A percentile compares a stretch with the other conserved stretches of the same genome.
Conservation (phyloP, 176 grass and related monocot species). For the Leersia perrieri region DNA sequence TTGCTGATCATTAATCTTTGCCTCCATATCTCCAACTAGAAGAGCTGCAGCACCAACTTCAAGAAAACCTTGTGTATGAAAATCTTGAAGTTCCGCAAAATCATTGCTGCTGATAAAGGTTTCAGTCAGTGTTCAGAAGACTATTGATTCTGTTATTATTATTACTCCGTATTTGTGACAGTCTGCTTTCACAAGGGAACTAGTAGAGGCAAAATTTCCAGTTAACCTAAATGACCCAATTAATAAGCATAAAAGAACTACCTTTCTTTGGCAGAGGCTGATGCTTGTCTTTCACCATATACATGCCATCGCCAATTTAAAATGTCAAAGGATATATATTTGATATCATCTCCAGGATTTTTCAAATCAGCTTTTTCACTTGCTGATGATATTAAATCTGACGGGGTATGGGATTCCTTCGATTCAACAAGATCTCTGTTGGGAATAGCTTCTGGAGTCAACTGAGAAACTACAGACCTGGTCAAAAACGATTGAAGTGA, state of each 20-base stretch:
- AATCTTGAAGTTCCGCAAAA: slow-evolving; percentile 55
- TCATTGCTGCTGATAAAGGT: slow-evolving; percentile 51
- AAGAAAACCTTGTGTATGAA: slow-evolving; percentile 57
- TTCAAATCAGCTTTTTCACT: slow-evolving; percentile 52
- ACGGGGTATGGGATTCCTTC: slow-evolving; percentile 49
- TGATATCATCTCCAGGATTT: slow-evolving; percentile 52
- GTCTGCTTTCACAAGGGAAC: background rate
- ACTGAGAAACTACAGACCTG: slow-evolving; percentile 66
- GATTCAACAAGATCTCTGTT: slow-evolving; percentile 60
- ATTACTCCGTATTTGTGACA: background rate
- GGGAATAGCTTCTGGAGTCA: slow-evolving; percentile 65
- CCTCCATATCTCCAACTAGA: slow-evolving; percentile 82
- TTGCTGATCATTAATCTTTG: slow-evolving; percentile 64
- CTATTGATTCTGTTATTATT: background rate
- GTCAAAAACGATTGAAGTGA: slow-evolving; percentile 65
- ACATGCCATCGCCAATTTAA: slow-evolving; percentile 88
- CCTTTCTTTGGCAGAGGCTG: slow-evolving; percentile 63
- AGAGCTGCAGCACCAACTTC: slow-evolving; percentile 94
- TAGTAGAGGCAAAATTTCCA: background rate
- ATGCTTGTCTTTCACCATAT: slow-evolving; percentile 45
- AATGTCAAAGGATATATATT: slow-evolving; percentile 89
- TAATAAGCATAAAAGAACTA: slow-evolving; percentile 31
- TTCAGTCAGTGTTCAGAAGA: slow-evolving; percentile 23
- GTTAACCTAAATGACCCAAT: background rate
- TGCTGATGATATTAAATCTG: slow-evolving; percentile 53